phyloP scores from a whole-genome alignment of 148 eudicot genomes.

The Arbutus unedo region DNA sequence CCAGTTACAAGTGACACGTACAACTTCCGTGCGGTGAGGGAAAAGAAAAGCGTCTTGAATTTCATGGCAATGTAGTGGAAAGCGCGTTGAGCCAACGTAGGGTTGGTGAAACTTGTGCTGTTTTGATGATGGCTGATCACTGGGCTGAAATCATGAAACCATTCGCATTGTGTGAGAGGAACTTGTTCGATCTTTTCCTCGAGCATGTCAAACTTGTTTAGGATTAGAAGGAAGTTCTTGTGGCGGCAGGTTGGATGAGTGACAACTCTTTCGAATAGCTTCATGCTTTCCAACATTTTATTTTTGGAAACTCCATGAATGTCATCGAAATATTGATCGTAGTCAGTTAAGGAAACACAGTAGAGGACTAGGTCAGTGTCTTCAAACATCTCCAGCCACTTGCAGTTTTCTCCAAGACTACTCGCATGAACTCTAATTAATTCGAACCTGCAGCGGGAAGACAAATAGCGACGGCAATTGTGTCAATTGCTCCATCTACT shows the following conservation, averaged over 20 bases:
- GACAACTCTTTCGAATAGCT: slow-evolving; percentile 51
- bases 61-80: slow-evolving; percentile 61
- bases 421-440: slow-evolving; percentile 52
- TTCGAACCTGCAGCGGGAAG: slow-evolving; percentile 42
- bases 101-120: slow-evolving; percentile 23
- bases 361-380: slow-evolving; percentile 50
- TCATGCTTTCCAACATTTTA: slow-evolving; percentile 72
- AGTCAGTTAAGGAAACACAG: slow-evolving; percentile 57
- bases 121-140: slow-evolving; percentile 45
- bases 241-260: slow-evolving; percentile 39
- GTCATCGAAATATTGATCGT: slow-evolving; percentile 38
- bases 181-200: slow-evolving; percentile 62
- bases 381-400: slow-evolving; percentile 85
- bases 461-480: background rate
- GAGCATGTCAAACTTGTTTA: slow-evolving; percentile 69
- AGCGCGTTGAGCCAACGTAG: slow-evolving; percentile 61
- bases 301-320: slow-evolving; percentile 41
- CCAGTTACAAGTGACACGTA: slow-evolving; percentile 55
- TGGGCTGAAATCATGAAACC: slow-evolving; percentile 77
- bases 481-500: background rate
- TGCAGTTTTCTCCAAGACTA: slow-evolving; percentile 72
- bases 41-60: slow-evolving; percentile 53
- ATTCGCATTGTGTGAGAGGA: slow-evolving; percentile 57
- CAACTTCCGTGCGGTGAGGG: slow-evolving; percentile 57
- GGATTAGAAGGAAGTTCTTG: slow-evolving; percentile 60